A percentile compares a stretch with the other conserved stretches of the same genome.
These are phyloP conservation scores for Coniochaeta ligniaria DNA, from an alignment of 2,329 filamentous ascomycete genomes.

Conservation along the genomic window DNA sequence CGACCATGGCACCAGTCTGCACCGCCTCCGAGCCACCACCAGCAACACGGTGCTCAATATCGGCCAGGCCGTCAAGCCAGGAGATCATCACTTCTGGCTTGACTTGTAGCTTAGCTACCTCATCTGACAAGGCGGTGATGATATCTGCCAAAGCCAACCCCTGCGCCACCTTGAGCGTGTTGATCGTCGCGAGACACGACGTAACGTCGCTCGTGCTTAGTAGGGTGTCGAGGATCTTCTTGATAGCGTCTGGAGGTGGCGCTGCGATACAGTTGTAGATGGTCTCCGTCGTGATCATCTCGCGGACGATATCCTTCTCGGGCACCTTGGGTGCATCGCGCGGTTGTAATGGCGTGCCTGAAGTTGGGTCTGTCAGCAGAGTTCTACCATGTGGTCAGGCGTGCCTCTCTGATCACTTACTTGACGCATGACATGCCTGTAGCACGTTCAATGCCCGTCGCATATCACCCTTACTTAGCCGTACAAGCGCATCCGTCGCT, in stretches of 20 bases:
- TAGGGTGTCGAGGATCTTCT: constrained; percentile 75
- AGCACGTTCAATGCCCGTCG: constrained; percentile 87
- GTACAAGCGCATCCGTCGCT: constrained; percentile 77
- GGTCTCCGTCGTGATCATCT: constrained; percentile 77
- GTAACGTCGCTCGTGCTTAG: constrained; percentile 82
- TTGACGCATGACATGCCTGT: constrained; percentile 93
- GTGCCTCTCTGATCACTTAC: constrained; percentile 37
- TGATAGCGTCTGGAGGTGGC: constrained; percentile 82
- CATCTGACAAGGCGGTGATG: constrained; percentile 76
- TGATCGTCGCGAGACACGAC: constrained; percentile 80
- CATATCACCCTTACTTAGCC: constrained; percentile 93
- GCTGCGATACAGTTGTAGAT: constrained; percentile 98
- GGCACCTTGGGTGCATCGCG: constrained; percentile 52
- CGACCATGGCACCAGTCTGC: constrained; percentile 89
- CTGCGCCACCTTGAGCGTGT: constrained; percentile 75
- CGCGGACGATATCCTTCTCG: constrained; percentile 62
- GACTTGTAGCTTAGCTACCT: constrained; percentile 76
- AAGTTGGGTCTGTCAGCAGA: neutral
- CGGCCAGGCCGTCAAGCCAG: constrained; percentile 86
- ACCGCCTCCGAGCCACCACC: constrained; percentile 81
- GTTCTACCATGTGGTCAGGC: neutral
- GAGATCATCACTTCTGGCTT: constrained; percentile 79
- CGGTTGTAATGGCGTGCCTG: constrained; percentile 60
- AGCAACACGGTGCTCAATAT: constrained; percentile 86
- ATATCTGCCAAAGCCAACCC: constrained; percentile 92